A percentile compares a stretch with the other conserved stretches of the same genome.
Conservation (phyloP, 768 basidiomycete genomes). For the Mycena vitilis region DNA sequence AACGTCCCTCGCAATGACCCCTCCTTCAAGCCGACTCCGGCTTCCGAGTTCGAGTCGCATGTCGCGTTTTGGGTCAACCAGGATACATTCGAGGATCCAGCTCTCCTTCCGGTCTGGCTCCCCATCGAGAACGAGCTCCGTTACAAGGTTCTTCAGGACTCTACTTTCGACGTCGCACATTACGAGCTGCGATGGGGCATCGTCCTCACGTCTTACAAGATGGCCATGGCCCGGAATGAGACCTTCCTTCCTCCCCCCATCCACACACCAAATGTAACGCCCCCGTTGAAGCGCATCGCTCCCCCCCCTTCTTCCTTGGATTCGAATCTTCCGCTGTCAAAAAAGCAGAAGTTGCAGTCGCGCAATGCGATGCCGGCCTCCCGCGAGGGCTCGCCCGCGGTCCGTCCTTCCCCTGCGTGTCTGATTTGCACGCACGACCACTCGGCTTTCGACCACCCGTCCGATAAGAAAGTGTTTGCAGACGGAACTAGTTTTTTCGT, state of each 20-base stretch:
- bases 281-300: too few relatives aligned
- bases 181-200: too few relatives aligned
- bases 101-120: slow-evolving; percentile 11
- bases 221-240: too few relatives aligned
- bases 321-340: too few relatives aligned
- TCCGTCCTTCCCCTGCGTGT: slow-evolving; percentile 21
- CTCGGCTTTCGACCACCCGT: slow-evolving; percentile 1
- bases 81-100: slow-evolving; percentile 1
- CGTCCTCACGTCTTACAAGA: too few relatives aligned
- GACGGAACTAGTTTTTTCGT: slow-evolving; percentile 27
- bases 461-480: background rate
- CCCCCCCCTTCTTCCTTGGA: too few relatives aligned
- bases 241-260: too few relatives aligned
- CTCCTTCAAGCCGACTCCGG: too few relatives aligned
- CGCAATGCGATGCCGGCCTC: background rate
- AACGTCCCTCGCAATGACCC: too few relatives aligned
- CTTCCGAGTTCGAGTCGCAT: slow-evolving; percentile 5
- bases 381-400: background rate
- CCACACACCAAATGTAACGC: too few relatives aligned
- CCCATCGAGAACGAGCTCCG: slow-evolving; percentile 5
- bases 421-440: slow-evolving; percentile 28
- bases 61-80: background rate
- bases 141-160: slow-evolving; percentile 6
- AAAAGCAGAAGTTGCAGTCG: too few relatives aligned
- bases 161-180: too few relatives aligned